Evolutionary conservation across 495 filamentous ascomycete genomes (phyloP), one percentile per base, ranked within the genome.

Genomic region (Aspergillus cavernicola): DNA sequence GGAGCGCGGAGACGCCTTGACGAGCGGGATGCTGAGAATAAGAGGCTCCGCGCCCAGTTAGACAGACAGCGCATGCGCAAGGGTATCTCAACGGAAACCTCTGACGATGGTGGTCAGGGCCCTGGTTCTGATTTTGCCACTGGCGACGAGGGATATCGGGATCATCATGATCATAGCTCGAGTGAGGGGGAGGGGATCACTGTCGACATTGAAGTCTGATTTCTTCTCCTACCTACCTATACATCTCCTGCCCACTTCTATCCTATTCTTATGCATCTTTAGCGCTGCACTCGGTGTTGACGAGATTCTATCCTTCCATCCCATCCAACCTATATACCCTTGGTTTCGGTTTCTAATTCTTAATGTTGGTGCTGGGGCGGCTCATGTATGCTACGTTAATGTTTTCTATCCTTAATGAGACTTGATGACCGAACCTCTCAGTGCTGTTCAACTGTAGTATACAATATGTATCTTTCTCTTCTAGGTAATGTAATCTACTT

Each of bases 1-100:
- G 89, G 88, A 33, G 93, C 93, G 31, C 76, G 87, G 53, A 86
- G 89, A 75, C 76, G 93, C 57, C 77, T 98, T 20, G 88, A 92
- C 59, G 89, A 96, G 64, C 88, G 86, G 24, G 81, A 85, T 65
- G 77, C 78, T 11, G 88, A 93, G 71, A 92, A 90, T 62, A 78
- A 83, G 58, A 81, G 84, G 62, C 72, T 97, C 55, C 77, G 81
- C 56, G 78, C 72, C 48, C 79, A 86, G 69, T 62, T 96, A 32
- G 86, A 87, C 65, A 73, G 86, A 60, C 83, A 86, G 66, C 78
- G 78, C 51, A 64, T 74, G 31, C 73, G 77, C 43, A 63, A 67
- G 45, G 78, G 59, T 1, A 46, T 66, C 6, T 61, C 63, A 6
- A 48, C 59, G 1, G 77, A 60, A 7, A 58, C 58, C 6, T 64